Evolutionary conservation across 139 green algal genomes (phyloP).

Genomic region (Marvania coccoides): DNA sequence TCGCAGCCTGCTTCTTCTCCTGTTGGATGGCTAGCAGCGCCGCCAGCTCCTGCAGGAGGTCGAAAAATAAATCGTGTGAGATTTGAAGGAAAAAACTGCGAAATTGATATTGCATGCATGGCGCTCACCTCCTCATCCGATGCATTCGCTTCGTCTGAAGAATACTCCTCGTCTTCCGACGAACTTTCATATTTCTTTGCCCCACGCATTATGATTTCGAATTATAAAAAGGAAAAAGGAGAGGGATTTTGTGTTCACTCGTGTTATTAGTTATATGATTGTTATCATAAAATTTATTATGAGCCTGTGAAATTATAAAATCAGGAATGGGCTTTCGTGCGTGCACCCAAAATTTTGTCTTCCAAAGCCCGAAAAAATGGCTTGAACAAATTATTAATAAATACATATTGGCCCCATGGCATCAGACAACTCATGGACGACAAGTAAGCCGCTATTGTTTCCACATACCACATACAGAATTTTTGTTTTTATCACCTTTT

Average conservation of each 20-base stretch:
- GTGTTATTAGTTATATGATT: too few relatives aligned
- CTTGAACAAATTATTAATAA: too few relatives aligned
- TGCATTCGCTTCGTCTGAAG: slow-evolving; percentile 13
- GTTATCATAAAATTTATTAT: too few relatives aligned
- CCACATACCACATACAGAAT: neutral
- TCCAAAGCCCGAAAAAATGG: too few relatives aligned
- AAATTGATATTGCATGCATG: neutral
- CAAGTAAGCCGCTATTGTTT: neutral
- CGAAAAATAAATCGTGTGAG: neutral
- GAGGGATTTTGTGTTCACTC: too few relatives aligned
- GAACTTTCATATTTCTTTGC: slow-evolving; percentile 2
- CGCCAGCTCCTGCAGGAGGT: slow-evolving; percentile 4
- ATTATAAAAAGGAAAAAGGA: too few relatives aligned
- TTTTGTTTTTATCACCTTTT: neutral
- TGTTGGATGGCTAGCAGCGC: neutral
- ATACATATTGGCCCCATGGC: neutral
- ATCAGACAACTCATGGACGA: neutral
- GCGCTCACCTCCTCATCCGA: slow-evolving; percentile 29
- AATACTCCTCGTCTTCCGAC: slow-evolving; percentile 21
- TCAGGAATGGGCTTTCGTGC: too few relatives aligned
- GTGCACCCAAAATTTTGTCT: too few relatives aligned
- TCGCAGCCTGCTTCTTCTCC: neutral
- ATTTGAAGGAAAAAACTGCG: too few relatives aligned
- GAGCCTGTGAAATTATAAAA: too few relatives aligned
- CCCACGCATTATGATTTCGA: too few relatives aligned